Evolutionary conservation across 2,329 filamentous ascomycete genomes (phyloP).

Genomic region (Diaporthe destruens): DNA sequence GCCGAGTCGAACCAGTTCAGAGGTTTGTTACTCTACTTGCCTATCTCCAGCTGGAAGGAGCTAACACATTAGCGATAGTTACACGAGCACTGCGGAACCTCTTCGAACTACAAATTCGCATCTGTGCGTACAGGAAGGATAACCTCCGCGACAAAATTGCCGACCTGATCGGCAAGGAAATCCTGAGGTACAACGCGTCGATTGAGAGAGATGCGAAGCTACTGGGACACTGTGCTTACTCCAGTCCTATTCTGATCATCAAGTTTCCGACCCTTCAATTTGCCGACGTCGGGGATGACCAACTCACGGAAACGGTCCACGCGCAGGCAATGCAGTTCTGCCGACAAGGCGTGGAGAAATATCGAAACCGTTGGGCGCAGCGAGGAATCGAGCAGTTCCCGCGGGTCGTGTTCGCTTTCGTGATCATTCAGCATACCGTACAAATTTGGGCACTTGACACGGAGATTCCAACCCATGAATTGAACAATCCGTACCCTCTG

Average conservation of each 20-base stretch:
- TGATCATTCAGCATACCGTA: conserved; percentile 64
- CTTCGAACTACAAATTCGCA: conserved; percentile 51
- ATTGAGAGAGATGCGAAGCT: conserved; percentile 50
- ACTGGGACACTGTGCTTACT: conserved; percentile 40
- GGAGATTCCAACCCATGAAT: neutral
- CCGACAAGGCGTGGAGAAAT: conserved; percentile 41
- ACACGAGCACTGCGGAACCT: conserved; percentile 51
- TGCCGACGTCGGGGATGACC: neutral
- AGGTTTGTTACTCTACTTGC: conserved; percentile 42
- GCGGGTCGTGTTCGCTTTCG: conserved; percentile 55
- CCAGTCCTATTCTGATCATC: conserved; percentile 38
- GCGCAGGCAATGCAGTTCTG: conserved; percentile 32
- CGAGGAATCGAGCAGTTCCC: conserved; percentile 43
- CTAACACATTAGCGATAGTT: conserved; percentile 43
- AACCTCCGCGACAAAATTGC: conserved; percentile 48
- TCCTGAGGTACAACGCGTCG: conserved; percentile 51
- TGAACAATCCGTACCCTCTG: conserved; percentile 45
- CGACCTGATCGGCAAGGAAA: conserved; percentile 47
- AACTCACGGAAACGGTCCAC: neutral
- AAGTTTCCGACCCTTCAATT: conserved; percentile 13
- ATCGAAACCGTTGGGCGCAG: conserved; percentile 30
- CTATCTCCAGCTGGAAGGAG: neutral
- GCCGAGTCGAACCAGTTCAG: conserved; percentile 48
- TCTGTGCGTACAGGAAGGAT: conserved; percentile 50
- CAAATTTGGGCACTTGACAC: conserved; percentile 59